phyloP scores from a whole-genome alignment of 129 eudicot species.

The Chrysanthemum lavandulifolium region DNA sequence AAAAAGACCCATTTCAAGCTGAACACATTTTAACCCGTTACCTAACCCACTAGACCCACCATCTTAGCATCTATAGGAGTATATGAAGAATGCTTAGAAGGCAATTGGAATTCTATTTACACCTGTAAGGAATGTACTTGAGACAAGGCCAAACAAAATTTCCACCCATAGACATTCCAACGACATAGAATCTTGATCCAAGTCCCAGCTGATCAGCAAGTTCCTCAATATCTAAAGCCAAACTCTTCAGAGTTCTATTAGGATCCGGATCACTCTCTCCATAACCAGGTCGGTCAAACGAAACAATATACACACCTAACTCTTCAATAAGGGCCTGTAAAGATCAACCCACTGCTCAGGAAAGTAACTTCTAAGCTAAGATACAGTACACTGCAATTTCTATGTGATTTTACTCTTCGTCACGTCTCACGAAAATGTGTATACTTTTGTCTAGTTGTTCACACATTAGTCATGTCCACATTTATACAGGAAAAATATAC shows the following conservation, averaged over 20 bases:
- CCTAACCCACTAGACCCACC: not conserved
- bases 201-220: slow-evolving; percentile 70
- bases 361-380: not conserved
- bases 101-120: not conserved
- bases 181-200: slow-evolving; percentile 64
- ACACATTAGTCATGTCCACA: not conserved
- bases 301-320: slow-evolving; percentile 59
- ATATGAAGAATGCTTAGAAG: not conserved
- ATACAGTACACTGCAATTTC: not conserved
- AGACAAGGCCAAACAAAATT: slow-evolving; percentile 59
- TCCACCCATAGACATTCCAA: slow-evolving; percentile 78
- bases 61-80: not conserved
- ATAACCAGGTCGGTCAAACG: slow-evolving; percentile 80
- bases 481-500: not conserved
- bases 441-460: not conserved
- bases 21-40: not conserved
- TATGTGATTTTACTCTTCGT: too few relatives aligned
- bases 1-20: not conserved
- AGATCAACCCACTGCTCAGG: not conserved
- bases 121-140: slow-evolving; percentile 87
- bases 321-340: slow-evolving; percentile 53
- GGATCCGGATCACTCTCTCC: slow-evolving; percentile 92
- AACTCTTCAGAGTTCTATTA: slow-evolving; percentile 48
- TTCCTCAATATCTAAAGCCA: slow-evolving; percentile 66
- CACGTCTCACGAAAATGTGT: not conserved